Evolutionary conservation across 2,329 filamentous ascomycete genomes (phyloP).

Genomic region (Epichloe bromicola): DNA sequence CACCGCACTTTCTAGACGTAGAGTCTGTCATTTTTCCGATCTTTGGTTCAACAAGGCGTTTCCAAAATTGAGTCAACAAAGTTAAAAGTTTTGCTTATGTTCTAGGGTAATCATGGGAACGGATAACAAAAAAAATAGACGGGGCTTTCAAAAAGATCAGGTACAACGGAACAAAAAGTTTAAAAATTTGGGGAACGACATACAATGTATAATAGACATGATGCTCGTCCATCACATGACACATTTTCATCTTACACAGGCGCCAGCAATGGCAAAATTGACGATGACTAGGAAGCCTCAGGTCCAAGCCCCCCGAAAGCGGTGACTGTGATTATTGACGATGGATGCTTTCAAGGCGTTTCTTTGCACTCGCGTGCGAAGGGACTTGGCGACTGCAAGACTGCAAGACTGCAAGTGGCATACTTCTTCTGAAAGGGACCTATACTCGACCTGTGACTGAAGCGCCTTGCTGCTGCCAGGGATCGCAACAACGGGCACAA

Average conservation of each 20-base stretch:
- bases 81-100: not conserved
- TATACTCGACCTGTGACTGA: not conserved
- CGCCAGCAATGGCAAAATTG: constrained; percentile 1
- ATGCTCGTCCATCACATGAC: not conserved
- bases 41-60: constrained; percentile 1
- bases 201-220: constrained; percentile 2
- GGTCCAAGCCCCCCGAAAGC: no score
- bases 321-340: no score
- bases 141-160: not conserved
- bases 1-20: not conserved
- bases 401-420: not conserved
- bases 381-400: no score
- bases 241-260: not conserved
- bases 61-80: not conserved
- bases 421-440: not conserved
- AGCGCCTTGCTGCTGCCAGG: not conserved
- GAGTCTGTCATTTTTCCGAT: no score
- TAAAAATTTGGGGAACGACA: not conserved
- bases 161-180: not conserved
- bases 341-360: no score
- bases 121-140: constrained; percentile 2
- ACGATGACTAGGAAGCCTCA: no score
- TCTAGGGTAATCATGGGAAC: not conserved
- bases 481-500: not conserved
- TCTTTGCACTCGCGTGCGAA: no score